Base-by-base conservation (phyloP, 345 rosid genomes). In the Heritiera littoralis region DNA sequence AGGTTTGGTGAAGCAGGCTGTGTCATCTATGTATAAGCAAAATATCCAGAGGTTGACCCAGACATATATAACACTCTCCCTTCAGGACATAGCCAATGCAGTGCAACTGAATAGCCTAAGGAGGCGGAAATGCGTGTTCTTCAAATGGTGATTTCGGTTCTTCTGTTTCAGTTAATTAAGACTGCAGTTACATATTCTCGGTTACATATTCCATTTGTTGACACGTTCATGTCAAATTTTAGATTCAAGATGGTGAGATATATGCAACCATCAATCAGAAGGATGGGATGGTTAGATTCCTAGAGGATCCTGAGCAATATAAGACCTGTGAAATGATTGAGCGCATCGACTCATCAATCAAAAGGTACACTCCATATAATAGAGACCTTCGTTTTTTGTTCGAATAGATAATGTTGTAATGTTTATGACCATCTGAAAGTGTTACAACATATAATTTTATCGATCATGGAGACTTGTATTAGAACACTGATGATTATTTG, bases 91-190 rank as follows among this genome's bases (percentile, higher is more conserved):
- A 81, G 98, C 98, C 71, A 88, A 83, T 85, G 88, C 86, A 30
- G 99, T 97, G 84, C 90, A 92, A 77, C 88, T 97, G 71, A 86
- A 76, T 74, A 86, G 88, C 78, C 97, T 3, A 97, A 97, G 85
- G 98, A 92, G 84, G 99, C 98, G 38, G 99, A 97, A 83, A 94
- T 89, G 94, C 99, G 90, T 80, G 98, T 97, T 79, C 99, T 97
- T 76, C 98, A 93, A 86, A 97, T 97, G 99, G 98, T 97, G 86
- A 73, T 81, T 41, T 64, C 70, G 15, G 18, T 58, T 69, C 49
- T 45, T 51, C 60, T 70, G 55, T 80, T 78, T 45, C 51, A 46
- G 51, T 60, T 72, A 56, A 55, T 51, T 80, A 76, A 78, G 72
- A 51, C 17, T 75, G 75, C 64, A 78, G 74, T 66, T 3, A 9